Conservation (phyloP, 805 yeast species). For the Grigorovia yakushimaensis region DNA sequence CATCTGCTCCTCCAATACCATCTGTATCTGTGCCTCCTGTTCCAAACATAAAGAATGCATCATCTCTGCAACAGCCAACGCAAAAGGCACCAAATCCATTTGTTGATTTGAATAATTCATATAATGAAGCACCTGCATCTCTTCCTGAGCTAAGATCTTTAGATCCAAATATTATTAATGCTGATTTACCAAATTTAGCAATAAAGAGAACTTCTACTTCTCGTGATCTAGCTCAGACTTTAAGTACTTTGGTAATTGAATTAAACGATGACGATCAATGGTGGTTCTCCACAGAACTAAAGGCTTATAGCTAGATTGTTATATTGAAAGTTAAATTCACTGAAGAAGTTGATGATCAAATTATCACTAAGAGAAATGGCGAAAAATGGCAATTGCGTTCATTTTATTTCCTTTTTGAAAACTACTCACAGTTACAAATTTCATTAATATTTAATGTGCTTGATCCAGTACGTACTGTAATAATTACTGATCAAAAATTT, state of each 20-base stretch:
- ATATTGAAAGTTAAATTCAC: constrained; percentile 23
- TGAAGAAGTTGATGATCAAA: constrained; percentile 56
- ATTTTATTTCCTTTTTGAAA: constrained; percentile 62
- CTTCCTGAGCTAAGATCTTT: background rate
- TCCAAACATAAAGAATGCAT: background rate
- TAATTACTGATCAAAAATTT: constrained; percentile 22
- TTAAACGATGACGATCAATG: constrained; percentile 38
- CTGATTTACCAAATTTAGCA: constrained; percentile 6
- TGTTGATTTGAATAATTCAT: constrained; percentile 9
- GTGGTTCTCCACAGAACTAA: constrained; percentile 50
- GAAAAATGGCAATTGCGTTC: constrained; percentile 42
- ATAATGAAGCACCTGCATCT: constrained; percentile 10
- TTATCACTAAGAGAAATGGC: constrained; percentile 48
- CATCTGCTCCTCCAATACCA: constrained; percentile 5
- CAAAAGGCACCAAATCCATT: constrained; percentile 5
- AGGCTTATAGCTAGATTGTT: constrained; percentile 36
- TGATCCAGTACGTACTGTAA: constrained; percentile 44
- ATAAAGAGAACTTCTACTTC: constrained; percentile 11
- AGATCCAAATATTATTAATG: background rate
- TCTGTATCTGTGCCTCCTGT: constrained; percentile 3
- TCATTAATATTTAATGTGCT: constrained; percentile 45
- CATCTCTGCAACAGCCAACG: background rate
- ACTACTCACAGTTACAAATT: constrained; percentile 56
- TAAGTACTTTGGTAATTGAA: constrained; percentile 11
- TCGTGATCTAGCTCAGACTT: constrained; percentile 6